phyloP scores from a whole-genome alignment of 306 rosid species.

The Arachis hypogaea region DNA sequence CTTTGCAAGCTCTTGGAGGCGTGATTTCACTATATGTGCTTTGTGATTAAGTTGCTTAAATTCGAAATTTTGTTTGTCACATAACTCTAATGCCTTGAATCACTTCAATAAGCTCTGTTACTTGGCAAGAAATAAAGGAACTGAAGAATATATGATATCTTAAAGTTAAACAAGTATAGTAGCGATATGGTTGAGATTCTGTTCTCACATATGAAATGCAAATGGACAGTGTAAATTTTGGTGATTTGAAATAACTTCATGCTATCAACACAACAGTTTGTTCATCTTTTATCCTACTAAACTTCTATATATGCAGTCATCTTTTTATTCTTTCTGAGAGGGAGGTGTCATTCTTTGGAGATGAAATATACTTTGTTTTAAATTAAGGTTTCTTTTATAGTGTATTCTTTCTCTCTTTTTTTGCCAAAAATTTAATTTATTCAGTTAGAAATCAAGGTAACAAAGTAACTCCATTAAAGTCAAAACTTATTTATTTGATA shows the following conservation, averaged over 20 bases:
- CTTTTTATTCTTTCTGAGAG: conserved; percentile 54
- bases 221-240: not conserved
- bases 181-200: conserved; percentile 17
- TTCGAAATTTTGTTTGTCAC: conserved; percentile 14
- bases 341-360: conserved; percentile 79
- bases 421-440: too few species aligned
- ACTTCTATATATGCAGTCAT: conserved; percentile 24
- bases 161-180: not conserved
- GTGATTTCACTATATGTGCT: conserved; percentile 69
- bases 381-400: too few species aligned
- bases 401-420: too few species aligned
- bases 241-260: conserved; percentile 19
- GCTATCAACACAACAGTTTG: conserved; percentile 9
- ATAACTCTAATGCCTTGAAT: conserved; percentile 21
- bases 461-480: too few species aligned
- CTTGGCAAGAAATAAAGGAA: not conserved
- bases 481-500: too few species aligned
- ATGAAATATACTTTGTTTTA: too few species aligned
- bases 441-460: too few species aligned
- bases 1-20: conserved; percentile 97
- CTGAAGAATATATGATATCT: conserved; percentile 31
- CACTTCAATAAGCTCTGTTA: conserved; percentile 35
- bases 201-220: conserved; percentile 28
- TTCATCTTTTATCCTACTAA: conserved; percentile 15
- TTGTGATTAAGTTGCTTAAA: conserved; percentile 32